Conservation (phyloP, 2,329 filamentous ascomycete genomes). For the Sporothrix luriei region DNA sequence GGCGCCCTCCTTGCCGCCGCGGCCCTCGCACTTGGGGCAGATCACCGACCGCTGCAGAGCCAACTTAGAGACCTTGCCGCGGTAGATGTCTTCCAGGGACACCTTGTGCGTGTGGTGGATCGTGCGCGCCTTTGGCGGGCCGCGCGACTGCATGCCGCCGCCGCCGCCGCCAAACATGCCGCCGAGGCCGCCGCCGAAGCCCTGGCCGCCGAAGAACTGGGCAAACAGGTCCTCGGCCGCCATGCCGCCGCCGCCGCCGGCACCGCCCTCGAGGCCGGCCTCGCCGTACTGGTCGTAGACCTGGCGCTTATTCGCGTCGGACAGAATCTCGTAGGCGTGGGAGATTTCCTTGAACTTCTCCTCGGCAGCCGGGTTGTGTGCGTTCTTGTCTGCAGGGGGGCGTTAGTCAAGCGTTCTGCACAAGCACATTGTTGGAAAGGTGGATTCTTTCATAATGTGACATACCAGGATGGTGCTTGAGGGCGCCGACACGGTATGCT, state of each 20-base stretch:
- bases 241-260: conserved; percentile 76
- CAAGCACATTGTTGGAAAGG: not conserved
- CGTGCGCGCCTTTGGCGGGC: conserved; percentile 85
- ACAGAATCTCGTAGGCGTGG: conserved; percentile 92
- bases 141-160: conserved; percentile 74
- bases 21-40: conserved; percentile 89
- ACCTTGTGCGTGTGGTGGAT: conserved; percentile 99
- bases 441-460: conserved; percentile 26
- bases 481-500: conserved; percentile 79
- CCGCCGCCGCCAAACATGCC: conserved; percentile 77
- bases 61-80: conserved; percentile 95
- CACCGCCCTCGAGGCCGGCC: conserved; percentile 89
- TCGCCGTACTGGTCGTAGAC: conserved; percentile 98
- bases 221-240: conserved; percentile 94
- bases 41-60: conserved; percentile 97
- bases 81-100: conserved; percentile 95
- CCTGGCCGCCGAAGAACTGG: conserved; percentile 86
- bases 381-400: conserved; percentile 78
- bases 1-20: conserved; percentile 96
- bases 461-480: conserved; percentile 83
- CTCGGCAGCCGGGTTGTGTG: conserved; percentile 86
- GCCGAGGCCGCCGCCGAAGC: conserved; percentile 72
- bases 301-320: conserved; percentile 85
- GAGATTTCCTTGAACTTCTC: conserved; percentile 99
- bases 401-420: conserved; percentile 29